Evolutionary conservation across 23 red algal genomes (phyloP).

Genomic region (Rhodosorus marinus): DNA sequence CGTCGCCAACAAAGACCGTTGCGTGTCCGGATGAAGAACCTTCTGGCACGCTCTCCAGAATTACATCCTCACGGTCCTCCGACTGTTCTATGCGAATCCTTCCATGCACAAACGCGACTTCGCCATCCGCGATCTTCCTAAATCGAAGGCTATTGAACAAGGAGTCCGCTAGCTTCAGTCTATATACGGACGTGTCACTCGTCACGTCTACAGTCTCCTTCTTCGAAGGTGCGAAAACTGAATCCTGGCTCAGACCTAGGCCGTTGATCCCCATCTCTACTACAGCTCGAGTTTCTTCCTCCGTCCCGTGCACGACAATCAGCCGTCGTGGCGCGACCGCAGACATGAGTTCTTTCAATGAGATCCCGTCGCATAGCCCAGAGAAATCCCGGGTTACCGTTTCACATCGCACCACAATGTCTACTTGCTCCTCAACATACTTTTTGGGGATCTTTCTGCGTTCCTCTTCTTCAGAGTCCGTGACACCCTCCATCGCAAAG

Average conservation of each 20-base stretch:
- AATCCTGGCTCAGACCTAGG: not conserved
- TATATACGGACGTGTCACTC: conserved; percentile 42
- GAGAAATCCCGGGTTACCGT: conserved; percentile 19
- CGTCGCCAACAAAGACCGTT: conserved; percentile 74
- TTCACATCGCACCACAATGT: conserved; percentile 28
- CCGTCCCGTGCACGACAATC: conserved; percentile 50
- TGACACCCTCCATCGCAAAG: not conserved
- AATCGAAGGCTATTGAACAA: conserved; percentile 27
- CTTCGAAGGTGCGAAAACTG: conserved; percentile 27
- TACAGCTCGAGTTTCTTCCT: conserved; percentile 37
- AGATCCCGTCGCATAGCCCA: conserved; percentile 66
- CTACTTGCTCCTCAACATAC: conserved; percentile 27
- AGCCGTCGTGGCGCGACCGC: conserved; percentile 71
- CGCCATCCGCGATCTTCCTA: conserved; percentile 28
- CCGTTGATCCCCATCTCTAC: conserved; percentile 6
- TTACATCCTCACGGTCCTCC: not conserved
- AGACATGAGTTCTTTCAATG: conserved; percentile 51
- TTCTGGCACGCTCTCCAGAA: conserved; percentile 6
- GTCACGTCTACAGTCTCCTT: conserved; percentile 66
- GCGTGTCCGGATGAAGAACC: conserved; percentile 9
- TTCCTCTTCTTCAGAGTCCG: not conserved
- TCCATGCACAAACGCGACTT: conserved; percentile 56
- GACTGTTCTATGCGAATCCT: conserved; percentile 5
- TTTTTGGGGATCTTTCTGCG: conserved; percentile 45
- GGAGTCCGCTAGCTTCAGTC: conserved; percentile 39